phyloP scores from a whole-genome alignment of 2,329 filamentous ascomycete genomes.

The Aspergillus neotritici region DNA sequence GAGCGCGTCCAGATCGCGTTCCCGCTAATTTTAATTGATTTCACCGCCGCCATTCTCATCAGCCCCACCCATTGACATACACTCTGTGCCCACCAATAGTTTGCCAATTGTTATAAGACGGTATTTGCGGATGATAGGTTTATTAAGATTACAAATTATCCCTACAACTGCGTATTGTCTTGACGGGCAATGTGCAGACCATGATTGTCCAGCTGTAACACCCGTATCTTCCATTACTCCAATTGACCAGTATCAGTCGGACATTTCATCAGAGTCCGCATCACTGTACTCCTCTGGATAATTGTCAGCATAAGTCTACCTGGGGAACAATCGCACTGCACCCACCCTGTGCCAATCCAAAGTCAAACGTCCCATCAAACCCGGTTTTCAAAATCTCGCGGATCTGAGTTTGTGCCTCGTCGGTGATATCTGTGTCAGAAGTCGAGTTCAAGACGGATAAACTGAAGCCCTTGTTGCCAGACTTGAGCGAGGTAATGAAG shows the following conservation, averaged over 20 bases:
- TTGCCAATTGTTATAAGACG: too few relatives aligned
- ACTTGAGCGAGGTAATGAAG: constrained; percentile 25
- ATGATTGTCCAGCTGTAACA: too few relatives aligned
- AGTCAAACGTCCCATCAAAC: constrained; percentile 22
- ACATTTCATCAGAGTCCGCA: constrained; percentile 14
- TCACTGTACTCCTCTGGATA: constrained; percentile 21
- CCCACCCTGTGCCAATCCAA: constrained; percentile 17
- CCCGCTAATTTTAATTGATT: not conserved
- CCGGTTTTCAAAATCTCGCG: constrained; percentile 18
- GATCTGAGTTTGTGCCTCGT: constrained; percentile 26
- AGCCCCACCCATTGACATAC: too few relatives aligned
- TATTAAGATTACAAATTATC: too few relatives aligned
- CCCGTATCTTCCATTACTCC: not conserved
- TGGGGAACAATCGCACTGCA: not conserved
- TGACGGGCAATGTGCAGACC: too few relatives aligned
- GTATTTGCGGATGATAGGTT: too few relatives aligned
- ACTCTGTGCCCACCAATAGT: too few relatives aligned
- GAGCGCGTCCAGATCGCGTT: not conserved
- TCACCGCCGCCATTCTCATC: too few relatives aligned
- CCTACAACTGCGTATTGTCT: too few relatives aligned
- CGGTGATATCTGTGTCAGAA: constrained; percentile 16
- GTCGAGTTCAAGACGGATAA: constrained; percentile 25
- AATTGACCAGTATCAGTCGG: constrained; percentile 8
- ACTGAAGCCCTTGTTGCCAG: constrained; percentile 25
- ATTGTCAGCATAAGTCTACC: constrained; percentile 5